Evolutionary conservation across 2,329 filamentous ascomycete species (phyloP).

Genomic region (Botrytis aclada): DNA sequence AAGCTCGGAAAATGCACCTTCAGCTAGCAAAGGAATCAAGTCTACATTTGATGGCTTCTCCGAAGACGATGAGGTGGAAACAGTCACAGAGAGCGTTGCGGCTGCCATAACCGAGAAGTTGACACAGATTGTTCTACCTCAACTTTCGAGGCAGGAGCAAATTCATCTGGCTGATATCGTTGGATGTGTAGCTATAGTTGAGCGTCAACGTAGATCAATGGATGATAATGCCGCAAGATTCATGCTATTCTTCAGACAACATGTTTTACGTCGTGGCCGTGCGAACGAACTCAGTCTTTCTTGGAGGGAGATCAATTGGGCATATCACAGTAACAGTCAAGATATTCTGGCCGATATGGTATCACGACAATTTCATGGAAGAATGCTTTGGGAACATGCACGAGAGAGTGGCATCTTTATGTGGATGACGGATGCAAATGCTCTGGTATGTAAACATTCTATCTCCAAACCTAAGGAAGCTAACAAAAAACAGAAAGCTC

Average conservation of each 20-base stretch:
- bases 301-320: constrained; percentile 81
- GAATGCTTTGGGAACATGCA: constrained; percentile 80
- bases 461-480: not conserved
- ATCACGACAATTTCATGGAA: constrained; percentile 72
- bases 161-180: constrained; percentile 81
- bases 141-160: constrained; percentile 81
- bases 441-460: constrained; percentile 60
- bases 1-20: constrained; percentile 27
- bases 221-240: constrained; percentile 88
- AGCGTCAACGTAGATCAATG: constrained; percentile 82
- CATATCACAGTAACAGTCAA: constrained; percentile 79
- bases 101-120: constrained; percentile 71
- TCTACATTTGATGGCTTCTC: constrained; percentile 48
- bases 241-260: constrained; percentile 81
- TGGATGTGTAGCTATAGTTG: constrained; percentile 79
- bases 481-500: constrained; percentile 52
- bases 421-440: constrained; percentile 78
- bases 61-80: constrained; percentile 56
- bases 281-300: constrained; percentile 63
- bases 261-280: constrained; percentile 66
- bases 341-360: constrained; percentile 87
- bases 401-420: constrained; percentile 88
- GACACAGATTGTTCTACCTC: constrained; percentile 69
- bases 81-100: constrained; percentile 70
- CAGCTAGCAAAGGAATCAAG: constrained; percentile 27